A percentile compares a stretch with the other conserved stretches of the same genome.
Evolutionary conservation across 2,329 filamentous ascomycete genomes (phyloP).

Genomic region (Thermothelomyces thermophilus): DNA sequence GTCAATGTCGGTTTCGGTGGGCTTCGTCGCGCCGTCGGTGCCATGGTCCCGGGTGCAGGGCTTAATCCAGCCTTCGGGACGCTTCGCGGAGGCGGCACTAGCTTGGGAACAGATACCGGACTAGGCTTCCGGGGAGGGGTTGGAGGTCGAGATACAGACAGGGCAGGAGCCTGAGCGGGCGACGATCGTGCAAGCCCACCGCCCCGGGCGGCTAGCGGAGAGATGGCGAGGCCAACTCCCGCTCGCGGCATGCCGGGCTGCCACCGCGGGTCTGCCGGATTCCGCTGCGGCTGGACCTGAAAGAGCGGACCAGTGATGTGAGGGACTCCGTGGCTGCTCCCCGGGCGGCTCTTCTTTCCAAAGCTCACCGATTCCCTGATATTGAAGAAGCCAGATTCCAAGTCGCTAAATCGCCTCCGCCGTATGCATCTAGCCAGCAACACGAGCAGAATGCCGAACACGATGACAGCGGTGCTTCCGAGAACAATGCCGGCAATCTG

Average conservation of each 20-base stretch:
- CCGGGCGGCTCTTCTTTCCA: slow-evolving; percentile 22
- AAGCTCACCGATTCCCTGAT: slow-evolving; percentile 33
- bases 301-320: slow-evolving; percentile 39
- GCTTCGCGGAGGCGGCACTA: not conserved
- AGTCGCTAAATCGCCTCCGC: slow-evolving; percentile 31
- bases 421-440: slow-evolving; percentile 38
- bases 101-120: slow-evolving; percentile 17
- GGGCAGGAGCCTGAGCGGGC: not conserved
- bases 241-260: slow-evolving; percentile 1
- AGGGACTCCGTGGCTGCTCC: slow-evolving; percentile 22
- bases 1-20: slow-evolving; percentile 38
- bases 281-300: slow-evolving; percentile 23
- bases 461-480: slow-evolving; percentile 44
- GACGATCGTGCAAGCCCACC: slow-evolving; percentile 4
- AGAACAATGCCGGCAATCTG: slow-evolving; percentile 55
- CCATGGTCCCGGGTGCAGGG: slow-evolving; percentile 14
- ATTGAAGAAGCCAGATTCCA: slow-evolving; percentile 34
- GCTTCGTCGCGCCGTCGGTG: slow-evolving; percentile 18
- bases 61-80: slow-evolving; percentile 19
- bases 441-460: slow-evolving; percentile 43
- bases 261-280: slow-evolving; percentile 15
- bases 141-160: not conserved
- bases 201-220: slow-evolving; percentile 6
- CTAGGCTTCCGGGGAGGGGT: slow-evolving; percentile 11
- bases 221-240: slow-evolving; percentile 15